Evolutionary conservation across 257 asterid species (phyloP), one percentile per base, ranked within the genome.

Genomic region (Primulina tabacum): DNA sequence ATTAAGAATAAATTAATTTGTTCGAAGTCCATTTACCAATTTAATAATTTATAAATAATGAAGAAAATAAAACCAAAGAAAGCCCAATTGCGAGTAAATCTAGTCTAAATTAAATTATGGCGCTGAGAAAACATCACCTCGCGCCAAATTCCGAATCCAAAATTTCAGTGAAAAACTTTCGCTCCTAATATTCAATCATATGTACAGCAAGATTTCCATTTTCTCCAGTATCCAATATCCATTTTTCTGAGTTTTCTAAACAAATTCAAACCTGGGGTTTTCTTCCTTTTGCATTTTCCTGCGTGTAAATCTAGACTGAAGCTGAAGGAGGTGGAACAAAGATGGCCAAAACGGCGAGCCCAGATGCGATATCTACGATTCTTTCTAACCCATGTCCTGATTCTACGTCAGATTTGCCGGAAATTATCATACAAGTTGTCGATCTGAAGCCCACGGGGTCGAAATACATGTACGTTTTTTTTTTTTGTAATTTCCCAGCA

Each of bases 371-470:
- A 11, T 86, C 94, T 0, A 62, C 78, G 60, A 81, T 93, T 18
- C 71, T 89, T 40, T 89, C 95, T 0, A 93, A 87, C 82, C 97
- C 99, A 0, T 89, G 85, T 26, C 92, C 96, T 0, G 87, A 83
- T 59, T 80, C 95, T 34, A 79, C 84, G 18, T 80, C 97, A 17
- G 78, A 82, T 73, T 64, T 89, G 11, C 91, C 91, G 12, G 91
- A 90, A 69, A 79, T 93, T 65, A 67, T 90, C 6, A 88, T 90
- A 28, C 97, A 93, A 78, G 85, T 93, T 5, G 68, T 92, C 33
- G 95, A 93, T 78, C 95, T 93, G 62, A 93, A 90, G 85, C 75
- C 77, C 7, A 63, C 82, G 1, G 96, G 96, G 28, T 71, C 70
- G 62, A 84, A 79, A 71, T 80, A 78, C 90, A 85, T 75, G 97